Conservation (phyloP, 805 yeast species). For the Candida dajiaensis region DNA sequence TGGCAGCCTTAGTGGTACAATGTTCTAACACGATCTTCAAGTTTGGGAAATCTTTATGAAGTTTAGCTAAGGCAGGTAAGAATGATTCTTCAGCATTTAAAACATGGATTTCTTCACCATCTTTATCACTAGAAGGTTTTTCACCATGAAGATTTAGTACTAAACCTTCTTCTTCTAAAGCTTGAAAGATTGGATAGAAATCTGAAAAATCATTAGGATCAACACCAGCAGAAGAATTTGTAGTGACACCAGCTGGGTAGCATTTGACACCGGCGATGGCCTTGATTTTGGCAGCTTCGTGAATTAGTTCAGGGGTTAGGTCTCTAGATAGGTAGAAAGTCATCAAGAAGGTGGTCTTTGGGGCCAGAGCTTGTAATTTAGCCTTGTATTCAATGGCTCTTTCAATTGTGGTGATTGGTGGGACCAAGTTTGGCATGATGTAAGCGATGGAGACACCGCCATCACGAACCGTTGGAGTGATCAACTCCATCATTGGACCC, state of each 20-base stretch:
- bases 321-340: slow-evolving; percentile 75
- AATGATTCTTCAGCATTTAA: slow-evolving; percentile 92
- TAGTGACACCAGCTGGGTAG: slow-evolving; percentile 99
- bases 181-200: slow-evolving; percentile 86
- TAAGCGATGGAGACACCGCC: slow-evolving; percentile 93
- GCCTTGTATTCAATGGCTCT: slow-evolving; percentile 66
- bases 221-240: slow-evolving; percentile 88
- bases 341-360: slow-evolving; percentile 86
- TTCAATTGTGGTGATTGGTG: slow-evolving; percentile 80
- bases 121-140: slow-evolving; percentile 61
- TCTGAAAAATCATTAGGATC: slow-evolving; percentile 86
- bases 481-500: slow-evolving; percentile 86
- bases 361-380: slow-evolving; percentile 58
- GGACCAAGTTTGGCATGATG: slow-evolving; percentile 93
- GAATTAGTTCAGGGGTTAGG: slow-evolving; percentile 80
- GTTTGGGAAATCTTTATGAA: slow-evolving; percentile 79
- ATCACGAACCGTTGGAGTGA: slow-evolving; percentile 81
- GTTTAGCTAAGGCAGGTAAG: slow-evolving; percentile 76
- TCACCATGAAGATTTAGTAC: slow-evolving; percentile 94
- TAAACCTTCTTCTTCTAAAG: slow-evolving; percentile 72
- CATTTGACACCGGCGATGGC: slow-evolving; percentile 87
- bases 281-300: slow-evolving; percentile 63
- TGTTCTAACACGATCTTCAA: slow-evolving; percentile 87
- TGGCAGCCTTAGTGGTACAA: slow-evolving; percentile 88
- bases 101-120: slow-evolving; percentile 70